Evolutionary conservation across 352 stramenopile species (phyloP), one percentile per base, ranked within the genome.

Genomic region (Globisporangium acanthophoron): DNA sequence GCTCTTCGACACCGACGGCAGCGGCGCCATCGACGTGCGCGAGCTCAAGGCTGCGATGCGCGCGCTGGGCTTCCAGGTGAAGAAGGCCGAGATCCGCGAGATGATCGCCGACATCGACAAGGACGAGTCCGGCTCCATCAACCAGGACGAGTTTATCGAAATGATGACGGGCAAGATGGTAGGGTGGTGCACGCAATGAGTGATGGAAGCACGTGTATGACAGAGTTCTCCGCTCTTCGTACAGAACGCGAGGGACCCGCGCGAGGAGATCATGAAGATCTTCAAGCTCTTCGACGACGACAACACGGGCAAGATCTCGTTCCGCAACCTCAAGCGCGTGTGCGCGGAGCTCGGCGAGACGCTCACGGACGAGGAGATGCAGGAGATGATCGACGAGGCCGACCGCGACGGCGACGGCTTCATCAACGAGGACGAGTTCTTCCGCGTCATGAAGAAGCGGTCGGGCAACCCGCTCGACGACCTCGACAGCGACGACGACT

Each of bases 281-380:
- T 98, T 98, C 59, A 72, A 83, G 47, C 85, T 98, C n/a, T 98
- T 98, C 64, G 94, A 98, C 66, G 92, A 98, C 55, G 94, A 98
- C 61, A 85, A 90, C 56, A 98, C 92, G 20, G 93, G 93, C 18
- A 96, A 95, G 54, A 98, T 98, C 55, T 97, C 88, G 33, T 98
- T 98, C 70, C 82, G 88, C 39, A 98, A 98, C 62, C 77, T 98
- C 49, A 98, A 98, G 62, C 77, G 92, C 37, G 92, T 97, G 21
- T 96, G 88, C 54, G 88, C 75, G 1, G 93, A 98, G 67, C 56
- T 90, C 33, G 73, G 74, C 5, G 74, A 88, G 69, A 82, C 65
- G 31, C 64, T 88, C 40, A 90, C 80, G 20, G 80, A 91, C 55
- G 77, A 87, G 47, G 80, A 91, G 65, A 88, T 91, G 59, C 88